Base-by-base conservation (phyloP, 305 asterid species). In the Salvia sclarea region DNA sequence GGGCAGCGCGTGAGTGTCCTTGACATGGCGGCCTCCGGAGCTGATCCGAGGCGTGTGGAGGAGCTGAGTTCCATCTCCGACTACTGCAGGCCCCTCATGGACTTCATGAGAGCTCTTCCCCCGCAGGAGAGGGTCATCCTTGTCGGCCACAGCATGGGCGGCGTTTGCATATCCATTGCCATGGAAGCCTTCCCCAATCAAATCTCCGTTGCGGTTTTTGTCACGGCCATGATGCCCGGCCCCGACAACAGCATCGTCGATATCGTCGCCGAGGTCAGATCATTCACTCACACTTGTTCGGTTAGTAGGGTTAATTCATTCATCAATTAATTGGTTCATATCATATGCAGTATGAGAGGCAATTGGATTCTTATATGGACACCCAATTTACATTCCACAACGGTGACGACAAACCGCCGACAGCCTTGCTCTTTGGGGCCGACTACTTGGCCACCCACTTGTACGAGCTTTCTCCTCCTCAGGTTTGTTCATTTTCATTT, bases 21-120 rank as follows among this genome's bases (percentile, higher is more conserved):
- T 3, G 89, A 84, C 81, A 79, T 84, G 86, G 82, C 86, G 0
- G 79, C 87, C 4, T 69, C 83, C 3, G 90, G 87, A 18, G 75
- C 56, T 64, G 9, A 80, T 47, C 77, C 72, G 3, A 75, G 22
- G n/a, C 41, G 21, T 1, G 25, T 71, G 20, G 81, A 79, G 8
- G 81, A 79, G 37, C 24, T 83, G 17, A 68, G 17, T 9, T 59
- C 73, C 30, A 1, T 76, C 60, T 69, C 72, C 8, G 81, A 75
- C 17, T 82, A 78, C 59, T 69, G 59, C 53, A 57, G 44, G 13
- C 83, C 82, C 6, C 38, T 82, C 68, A 35, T 69, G 64, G 83
- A 83, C 30, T 81, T 82, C 41, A 43, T 82, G 78, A 67, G 6
- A 18, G 76, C 50, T 21, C 56, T 76, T 53, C 64, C 72, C 12